phyloP scores from a whole-genome alignment of 306 rosid species.

The Pueraria montana region DNA sequence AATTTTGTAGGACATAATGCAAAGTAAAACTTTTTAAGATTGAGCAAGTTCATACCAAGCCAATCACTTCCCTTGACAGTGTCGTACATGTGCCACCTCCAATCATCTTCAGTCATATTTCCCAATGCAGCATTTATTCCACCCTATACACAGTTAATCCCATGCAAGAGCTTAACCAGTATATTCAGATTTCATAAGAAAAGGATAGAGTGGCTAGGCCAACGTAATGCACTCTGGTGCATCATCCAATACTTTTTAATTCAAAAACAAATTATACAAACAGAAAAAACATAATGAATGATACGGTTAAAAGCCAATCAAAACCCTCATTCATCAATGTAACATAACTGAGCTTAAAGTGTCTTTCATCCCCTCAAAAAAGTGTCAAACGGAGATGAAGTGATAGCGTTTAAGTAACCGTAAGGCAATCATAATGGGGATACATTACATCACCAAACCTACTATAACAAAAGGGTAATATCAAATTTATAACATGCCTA shows the following conservation, averaged over 20 bases:
- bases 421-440: not conserved
- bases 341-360: not conserved
- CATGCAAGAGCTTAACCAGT: constrained; percentile 25
- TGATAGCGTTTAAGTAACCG: not conserved
- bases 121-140: constrained; percentile 98
- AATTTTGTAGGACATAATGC: not conserved
- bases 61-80: constrained; percentile 98
- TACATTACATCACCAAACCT: not conserved
- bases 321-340: not conserved
- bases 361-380: not conserved
- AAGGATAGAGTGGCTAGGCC: not conserved
- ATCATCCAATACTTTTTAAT: constrained; percentile 5
- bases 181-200: constrained; percentile 28
- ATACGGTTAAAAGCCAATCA: not conserved
- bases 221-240: constrained; percentile 17
- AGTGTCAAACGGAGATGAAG: not conserved
- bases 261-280: constrained; percentile 18
- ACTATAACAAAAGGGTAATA: not conserved
- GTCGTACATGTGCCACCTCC: constrained; percentile 99
- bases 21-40: constrained; percentile 7
- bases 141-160: constrained; percentile 61
- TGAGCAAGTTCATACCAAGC: constrained; percentile 62
- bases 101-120: constrained; percentile 94
- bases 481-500: constrained; percentile 1
- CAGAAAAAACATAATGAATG: not conserved